phyloP scores from a whole-genome alignment of 768 basidiomycete species.

The Leccinum subgranulosum region DNA sequence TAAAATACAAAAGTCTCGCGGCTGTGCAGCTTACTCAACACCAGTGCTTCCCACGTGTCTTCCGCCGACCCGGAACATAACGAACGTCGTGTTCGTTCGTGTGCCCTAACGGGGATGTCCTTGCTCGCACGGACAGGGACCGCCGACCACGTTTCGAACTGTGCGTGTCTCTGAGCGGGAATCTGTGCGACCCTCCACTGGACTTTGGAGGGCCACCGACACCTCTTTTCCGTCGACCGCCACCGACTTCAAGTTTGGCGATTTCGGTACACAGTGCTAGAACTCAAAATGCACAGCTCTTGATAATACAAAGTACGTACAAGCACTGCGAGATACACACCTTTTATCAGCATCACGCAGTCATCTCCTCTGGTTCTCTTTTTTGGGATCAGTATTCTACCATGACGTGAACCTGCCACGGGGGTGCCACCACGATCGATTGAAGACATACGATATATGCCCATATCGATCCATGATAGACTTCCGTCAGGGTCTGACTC shows the following conservation, averaged over 20 bases:
- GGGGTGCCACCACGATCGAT: neutral
- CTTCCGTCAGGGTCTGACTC: neutral
- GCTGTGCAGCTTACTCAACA: neutral
- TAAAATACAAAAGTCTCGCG: neutral
- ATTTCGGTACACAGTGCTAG: neutral
- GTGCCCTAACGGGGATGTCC: neutral
- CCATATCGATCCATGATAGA: neutral
- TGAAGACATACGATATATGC: neutral
- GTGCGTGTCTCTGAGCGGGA: neutral
- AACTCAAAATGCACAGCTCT: neutral
- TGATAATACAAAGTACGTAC: neutral
- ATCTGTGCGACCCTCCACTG: neutral
- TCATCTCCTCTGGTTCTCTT: neutral
- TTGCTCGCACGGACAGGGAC: neutral
- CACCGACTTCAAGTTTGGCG: neutral
- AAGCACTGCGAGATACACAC: neutral
- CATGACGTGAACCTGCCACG: neutral
- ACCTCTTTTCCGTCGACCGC: neutral
- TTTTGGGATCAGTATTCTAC: neutral
- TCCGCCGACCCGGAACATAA: neutral
- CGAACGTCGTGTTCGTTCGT: neutral
- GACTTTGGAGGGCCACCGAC: neutral
- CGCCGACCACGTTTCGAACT: neutral
- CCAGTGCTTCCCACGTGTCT: neutral
- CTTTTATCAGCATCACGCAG: neutral